Percentiles rank a stretch among this genome's conserved stretches.
These are phyloP conservation scores for Tetraselmis striata DNA, from an alignment of 139 green algal genomes.

Conservation along the genomic window DNA sequence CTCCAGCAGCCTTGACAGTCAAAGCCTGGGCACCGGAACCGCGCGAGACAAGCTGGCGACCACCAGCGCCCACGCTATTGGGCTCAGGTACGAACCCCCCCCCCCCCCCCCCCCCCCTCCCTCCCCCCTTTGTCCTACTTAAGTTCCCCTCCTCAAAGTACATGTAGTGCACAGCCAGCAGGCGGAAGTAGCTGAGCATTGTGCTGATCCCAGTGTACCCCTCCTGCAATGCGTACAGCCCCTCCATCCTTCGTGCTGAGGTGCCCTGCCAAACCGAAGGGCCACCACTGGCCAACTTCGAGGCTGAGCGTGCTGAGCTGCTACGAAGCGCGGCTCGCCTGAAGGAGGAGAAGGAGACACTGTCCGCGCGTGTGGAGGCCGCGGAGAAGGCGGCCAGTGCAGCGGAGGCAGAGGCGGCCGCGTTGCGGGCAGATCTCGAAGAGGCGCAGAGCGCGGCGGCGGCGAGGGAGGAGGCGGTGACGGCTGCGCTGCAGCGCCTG, in stretches of 20 bases:
- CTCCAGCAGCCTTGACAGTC: not conserved
- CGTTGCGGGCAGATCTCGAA: not conserved
- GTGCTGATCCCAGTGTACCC: not conserved
- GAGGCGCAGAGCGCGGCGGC: not conserved
- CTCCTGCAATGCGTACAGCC: not conserved
- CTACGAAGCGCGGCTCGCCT: not conserved
- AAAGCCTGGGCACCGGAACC: not conserved
- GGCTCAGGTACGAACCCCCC: not conserved
- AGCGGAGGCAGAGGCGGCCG: not conserved
- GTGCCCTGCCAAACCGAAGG: not conserved
- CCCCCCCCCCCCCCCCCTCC: too few species aligned
- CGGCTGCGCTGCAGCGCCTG: not conserved
- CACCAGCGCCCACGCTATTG: not conserved
- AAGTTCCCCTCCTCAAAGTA: too few species aligned
- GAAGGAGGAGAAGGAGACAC: not conserved
- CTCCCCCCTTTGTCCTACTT: too few species aligned
- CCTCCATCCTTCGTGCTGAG: not conserved
- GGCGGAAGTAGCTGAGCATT: not conserved
- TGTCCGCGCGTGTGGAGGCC: not conserved
- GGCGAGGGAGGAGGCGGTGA: not conserved
- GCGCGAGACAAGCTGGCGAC: not conserved
- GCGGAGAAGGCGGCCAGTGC: not conserved
- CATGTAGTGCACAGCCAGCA: not conserved
- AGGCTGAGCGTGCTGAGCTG: not conserved
- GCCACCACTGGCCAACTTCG: not conserved